phyloP scores from a whole-genome alignment of 345 rosid species.

The Hypericum androsaemum region DNA sequence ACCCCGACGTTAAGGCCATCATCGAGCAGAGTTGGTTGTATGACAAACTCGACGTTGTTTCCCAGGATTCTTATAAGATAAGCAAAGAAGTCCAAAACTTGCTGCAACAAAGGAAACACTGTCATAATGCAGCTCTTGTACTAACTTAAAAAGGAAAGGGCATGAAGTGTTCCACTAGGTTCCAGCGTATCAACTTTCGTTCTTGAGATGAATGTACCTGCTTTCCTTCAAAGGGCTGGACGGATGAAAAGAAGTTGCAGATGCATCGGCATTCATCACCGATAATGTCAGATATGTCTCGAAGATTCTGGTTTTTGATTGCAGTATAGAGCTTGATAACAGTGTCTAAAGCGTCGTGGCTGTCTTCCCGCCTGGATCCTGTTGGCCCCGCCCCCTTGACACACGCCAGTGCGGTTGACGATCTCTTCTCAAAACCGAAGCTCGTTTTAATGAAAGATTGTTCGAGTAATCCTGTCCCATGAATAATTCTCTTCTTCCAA shows the following conservation, averaged over 20 bases:
- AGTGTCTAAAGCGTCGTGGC: slow-evolving; percentile 34
- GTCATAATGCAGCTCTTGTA: no score
- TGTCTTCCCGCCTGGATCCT: slow-evolving; percentile 19
- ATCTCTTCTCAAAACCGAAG: slow-evolving; percentile 4
- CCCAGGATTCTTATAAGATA: slow-evolving; percentile 43
- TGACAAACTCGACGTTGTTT: slow-evolving; percentile 40
- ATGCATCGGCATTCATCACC: slow-evolving; percentile 53
- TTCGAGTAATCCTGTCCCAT: no score
- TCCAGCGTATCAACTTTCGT: no score
- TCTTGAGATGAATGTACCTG: slow-evolving; percentile 29
- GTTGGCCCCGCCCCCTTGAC: slow-evolving; percentile 10
- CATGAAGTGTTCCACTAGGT: no score
- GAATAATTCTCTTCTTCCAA: no score
- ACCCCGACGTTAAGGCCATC: slow-evolving; percentile 65
- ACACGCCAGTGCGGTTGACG: slow-evolving; percentile 10
- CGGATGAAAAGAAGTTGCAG: not conserved
- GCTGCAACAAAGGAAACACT: slow-evolving; percentile 29
- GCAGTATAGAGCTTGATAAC: slow-evolving; percentile 51
- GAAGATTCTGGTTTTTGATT: slow-evolving; percentile 34
- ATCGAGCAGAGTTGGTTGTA: slow-evolving; percentile 35
- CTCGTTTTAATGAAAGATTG: slow-evolving; percentile 6
- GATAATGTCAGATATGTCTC: slow-evolving; percentile 42
- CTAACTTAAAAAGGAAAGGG: no score
- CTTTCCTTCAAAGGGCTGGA: slow-evolving; percentile 54
- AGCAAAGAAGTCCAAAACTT: slow-evolving; percentile 59